These are phyloP conservation scores for Fragaria iinumae DNA, from an alignment of 306 rosid species.

Conservation along the genomic window DNA sequence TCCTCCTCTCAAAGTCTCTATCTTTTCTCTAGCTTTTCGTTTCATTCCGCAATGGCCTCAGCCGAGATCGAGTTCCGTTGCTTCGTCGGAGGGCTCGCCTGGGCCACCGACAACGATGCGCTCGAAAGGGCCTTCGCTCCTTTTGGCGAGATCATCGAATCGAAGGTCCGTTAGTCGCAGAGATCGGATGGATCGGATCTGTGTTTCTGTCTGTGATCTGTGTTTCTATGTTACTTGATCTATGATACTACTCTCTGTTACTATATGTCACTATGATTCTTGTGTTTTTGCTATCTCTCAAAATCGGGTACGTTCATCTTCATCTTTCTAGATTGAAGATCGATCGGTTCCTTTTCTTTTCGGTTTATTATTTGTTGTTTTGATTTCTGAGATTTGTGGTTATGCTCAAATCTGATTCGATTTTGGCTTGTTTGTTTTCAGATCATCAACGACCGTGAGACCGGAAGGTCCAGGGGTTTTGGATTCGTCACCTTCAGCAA, in stretches of 20 bases:
- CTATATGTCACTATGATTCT: conserved; percentile 45
- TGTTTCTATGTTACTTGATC: conserved; percentile 67
- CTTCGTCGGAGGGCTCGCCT: conserved; percentile 96
- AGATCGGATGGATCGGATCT: conserved; percentile 65
- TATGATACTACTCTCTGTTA: conserved; percentile 36
- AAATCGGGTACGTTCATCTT: conserved; percentile 95
- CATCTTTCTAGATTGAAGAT: conserved; percentile 78
- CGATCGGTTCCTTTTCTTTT: conserved; percentile 59
- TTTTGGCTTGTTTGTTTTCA: background rate
- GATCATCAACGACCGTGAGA: conserved; percentile 91
- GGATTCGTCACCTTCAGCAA: conserved; percentile 80
- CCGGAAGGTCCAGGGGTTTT: conserved; percentile 90
- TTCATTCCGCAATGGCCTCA: conserved; percentile 42
- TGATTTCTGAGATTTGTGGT: background rate
- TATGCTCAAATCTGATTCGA: conserved; percentile 23
- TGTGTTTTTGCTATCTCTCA: conserved; percentile 41
- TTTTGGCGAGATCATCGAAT: conserved; percentile 66
- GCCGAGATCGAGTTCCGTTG: conserved; percentile 74
- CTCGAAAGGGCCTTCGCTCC: conserved; percentile 59
- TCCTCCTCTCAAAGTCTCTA: background rate
- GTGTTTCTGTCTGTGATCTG: conserved; percentile 51
- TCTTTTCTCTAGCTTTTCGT: background rate
- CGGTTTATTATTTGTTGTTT: background rate
- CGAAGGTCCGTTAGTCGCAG: conserved; percentile 96
- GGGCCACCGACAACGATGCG: conserved; percentile 77